A percentile compares a stretch with the other conserved stretches of the same genome.
These are phyloP conservation scores for Babjeviella inositovora DNA, from an alignment of 805 yeast species.

Conservation along the genomic window DNA sequence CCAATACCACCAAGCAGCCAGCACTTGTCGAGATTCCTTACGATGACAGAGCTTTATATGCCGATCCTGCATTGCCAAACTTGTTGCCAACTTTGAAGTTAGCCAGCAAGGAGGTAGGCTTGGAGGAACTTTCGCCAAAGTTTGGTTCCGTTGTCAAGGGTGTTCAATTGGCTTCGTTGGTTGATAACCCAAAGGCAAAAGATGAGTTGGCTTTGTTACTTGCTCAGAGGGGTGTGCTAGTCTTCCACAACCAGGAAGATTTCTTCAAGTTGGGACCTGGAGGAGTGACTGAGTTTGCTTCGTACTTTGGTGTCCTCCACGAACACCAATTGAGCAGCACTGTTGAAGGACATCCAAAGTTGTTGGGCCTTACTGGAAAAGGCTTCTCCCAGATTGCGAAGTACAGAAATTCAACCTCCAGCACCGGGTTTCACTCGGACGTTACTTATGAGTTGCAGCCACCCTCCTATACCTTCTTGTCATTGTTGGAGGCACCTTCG, in stretches of 20 bases:
- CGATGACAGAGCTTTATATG: conserved; percentile 2
- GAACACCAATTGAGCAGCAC: conserved; percentile 66
- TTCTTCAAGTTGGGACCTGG: too few relatives aligned
- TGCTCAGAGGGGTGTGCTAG: conserved; percentile 28
- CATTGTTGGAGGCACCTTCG: conserved; percentile 42
- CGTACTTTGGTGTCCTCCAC: conserved; percentile 55
- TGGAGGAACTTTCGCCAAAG: conserved; percentile 18
- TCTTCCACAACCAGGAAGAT: conserved; percentile 30
- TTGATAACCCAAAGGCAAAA: conserved; percentile 20
- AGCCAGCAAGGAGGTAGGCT: conserved; percentile 2
- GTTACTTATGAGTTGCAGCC: conserved; percentile 62
- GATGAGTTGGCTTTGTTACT: conserved; percentile 29
- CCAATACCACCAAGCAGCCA: too few relatives aligned
- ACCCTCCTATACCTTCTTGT: conserved; percentile 54
- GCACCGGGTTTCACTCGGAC: conserved; percentile 45
- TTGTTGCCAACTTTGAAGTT: conserved; percentile 3
- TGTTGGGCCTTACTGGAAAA: conserved; percentile 44
- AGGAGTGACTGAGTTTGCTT: conserved; percentile 25
- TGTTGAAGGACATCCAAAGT: conserved; percentile 38
- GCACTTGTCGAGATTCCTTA: conserved; percentile 1
- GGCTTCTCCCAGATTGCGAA: conserved; percentile 9
- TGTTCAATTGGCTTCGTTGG: conserved; percentile 22
- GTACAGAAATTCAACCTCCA: conserved; percentile 13
- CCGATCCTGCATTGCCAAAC: conserved; percentile 3
- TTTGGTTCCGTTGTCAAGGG: conserved; percentile 23